Evolutionary conservation across 1,284 basidiomycete genomes (phyloP), one percentile per base, ranked within the genome.

Genomic region (Cutaneotrichosporon arboriforme): DNA sequence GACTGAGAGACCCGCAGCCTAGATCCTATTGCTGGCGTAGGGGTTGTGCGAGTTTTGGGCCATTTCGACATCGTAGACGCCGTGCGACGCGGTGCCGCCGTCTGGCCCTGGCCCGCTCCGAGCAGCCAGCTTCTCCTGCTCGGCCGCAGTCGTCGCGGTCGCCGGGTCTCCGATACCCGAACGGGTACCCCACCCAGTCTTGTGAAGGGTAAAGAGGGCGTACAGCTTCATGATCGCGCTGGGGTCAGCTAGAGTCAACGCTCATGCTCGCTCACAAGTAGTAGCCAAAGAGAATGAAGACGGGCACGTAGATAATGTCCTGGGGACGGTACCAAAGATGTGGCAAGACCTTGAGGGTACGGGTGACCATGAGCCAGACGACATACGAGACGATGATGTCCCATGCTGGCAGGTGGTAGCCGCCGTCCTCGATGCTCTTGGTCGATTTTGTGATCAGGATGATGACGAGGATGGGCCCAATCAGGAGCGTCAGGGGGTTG

Each of bases 171-270:
- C 88, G 66, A 93, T 88, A 77, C 90, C 90, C 8, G 88, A 81
- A 70, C 90, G 85, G 18, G 90, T 93, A 50, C 89, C 90, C 90
- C 90, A 93, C 55, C 85, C 88, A 68, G 88, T 90, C 83, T 89
- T 86, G 74, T 90, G 87, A 49, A 90, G 77, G 36, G 88, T 90
- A 70, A 83, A 84, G 21, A 88, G 75, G 22, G 88, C 87, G 70
- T 90, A 90, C 40, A 90, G 60, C 74, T 90, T 90, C 88, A 91
- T 90, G 63, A 90, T 76, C 13, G 87, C 84, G 64, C 76, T 76
- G 63, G 73, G 73, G 73, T 93, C 92, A 22, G 89, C 7, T 89
- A 89, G 12, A 92, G 86, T 70, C 89, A 83, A 63, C 92, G 84
- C 64, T 91, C 81, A 66, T 92, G 86, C 66, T 85, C 7, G 81